Evolutionary conservation across 768 basidiomycete genomes (phyloP).

Genomic region (Suillus subaureus): DNA sequence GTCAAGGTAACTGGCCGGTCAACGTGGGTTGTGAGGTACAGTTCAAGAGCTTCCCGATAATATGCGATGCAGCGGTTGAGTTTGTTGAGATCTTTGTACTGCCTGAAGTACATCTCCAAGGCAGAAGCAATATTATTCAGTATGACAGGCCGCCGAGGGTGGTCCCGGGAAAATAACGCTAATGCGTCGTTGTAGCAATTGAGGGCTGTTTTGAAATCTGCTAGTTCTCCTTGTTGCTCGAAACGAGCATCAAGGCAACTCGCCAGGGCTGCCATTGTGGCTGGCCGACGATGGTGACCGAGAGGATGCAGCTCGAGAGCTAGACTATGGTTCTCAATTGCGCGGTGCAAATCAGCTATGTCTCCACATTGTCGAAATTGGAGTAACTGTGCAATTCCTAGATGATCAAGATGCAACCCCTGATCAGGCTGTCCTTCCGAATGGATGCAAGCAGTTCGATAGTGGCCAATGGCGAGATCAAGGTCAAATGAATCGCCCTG

Average conservation of each 20-base stretch:
- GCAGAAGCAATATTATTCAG: constrained; percentile 19
- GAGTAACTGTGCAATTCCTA: constrained; percentile 29
- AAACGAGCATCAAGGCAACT: constrained; percentile 30
- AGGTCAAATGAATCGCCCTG: constrained; percentile 25
- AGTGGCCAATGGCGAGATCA: constrained; percentile 29
- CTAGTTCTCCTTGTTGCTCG: constrained; percentile 21
- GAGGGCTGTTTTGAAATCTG: constrained; percentile 31
- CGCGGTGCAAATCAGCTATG: constrained; percentile 25
- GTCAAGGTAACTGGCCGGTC: constrained; percentile 19
- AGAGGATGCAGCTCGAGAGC: constrained; percentile 23
- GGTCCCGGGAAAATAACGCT: constrained; percentile 15
- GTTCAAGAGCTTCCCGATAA: constrained; percentile 27
- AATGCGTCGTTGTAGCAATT: constrained; percentile 31
- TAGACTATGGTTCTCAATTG: constrained; percentile 27
- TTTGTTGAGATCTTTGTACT: constrained; percentile 22
- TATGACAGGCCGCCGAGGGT: constrained; percentile 18
- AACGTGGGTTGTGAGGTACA: constrained; percentile 17
- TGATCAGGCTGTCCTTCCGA: constrained; percentile 18
- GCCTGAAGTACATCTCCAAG: constrained; percentile 19
- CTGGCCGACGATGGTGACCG: constrained; percentile 17
- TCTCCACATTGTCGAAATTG: constrained; percentile 16
- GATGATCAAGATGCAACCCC: constrained; percentile 17
- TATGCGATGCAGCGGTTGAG: constrained; percentile 31
- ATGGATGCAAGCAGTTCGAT: constrained; percentile 21
- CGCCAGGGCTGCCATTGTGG: constrained; percentile 24